Percentiles rank a stretch among this genome's conserved stretches.
Evolutionary conservation across 2,329 filamentous ascomycete genomes (phyloP).

Genomic region (Aspergillus quadrilineatus): DNA sequence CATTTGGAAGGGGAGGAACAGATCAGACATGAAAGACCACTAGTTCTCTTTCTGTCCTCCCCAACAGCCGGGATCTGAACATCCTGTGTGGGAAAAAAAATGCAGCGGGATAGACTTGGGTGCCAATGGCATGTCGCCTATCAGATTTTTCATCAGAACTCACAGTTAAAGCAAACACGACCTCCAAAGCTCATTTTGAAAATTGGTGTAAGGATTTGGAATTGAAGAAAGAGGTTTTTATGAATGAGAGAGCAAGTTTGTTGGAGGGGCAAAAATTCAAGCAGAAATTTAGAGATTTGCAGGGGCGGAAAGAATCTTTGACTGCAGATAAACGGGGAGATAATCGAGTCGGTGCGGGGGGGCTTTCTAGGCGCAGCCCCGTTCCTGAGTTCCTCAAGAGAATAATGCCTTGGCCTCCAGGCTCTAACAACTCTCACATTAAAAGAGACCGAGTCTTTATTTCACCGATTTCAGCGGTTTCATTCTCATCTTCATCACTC

Average conservation of each 20-base stretch:
- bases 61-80: slow-evolving; percentile 4
- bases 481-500: neutral
- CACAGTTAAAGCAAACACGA: slow-evolving; percentile 61
- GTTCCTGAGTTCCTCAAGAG: neutral
- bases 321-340: slow-evolving; percentile 19
- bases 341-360: slow-evolving; percentile 22
- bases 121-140: slow-evolving; percentile 4
- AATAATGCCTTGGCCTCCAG: neutral
- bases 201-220: slow-evolving; percentile 6
- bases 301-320: slow-evolving; percentile 16
- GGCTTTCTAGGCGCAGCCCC: slow-evolving; percentile 1
- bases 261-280: slow-evolving; percentile 14
- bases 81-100: neutral
- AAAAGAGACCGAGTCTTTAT: neutral
- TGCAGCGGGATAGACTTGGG: slow-evolving; percentile 2
- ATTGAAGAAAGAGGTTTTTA: neutral
- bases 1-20: neutral
- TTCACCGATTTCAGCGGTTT: neutral
- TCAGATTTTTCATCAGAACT: slow-evolving; percentile 32
- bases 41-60: neutral
- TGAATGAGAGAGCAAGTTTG: slow-evolving; percentile 1
- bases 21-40: neutral
- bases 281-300: slow-evolving; percentile 21
- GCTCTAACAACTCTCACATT: neutral
- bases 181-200: slow-evolving; percentile 52